These are phyloP conservation scores for Amanita phalloides DNA, from an alignment of 768 basidiomycete species.

Conservation along the genomic window DNA sequence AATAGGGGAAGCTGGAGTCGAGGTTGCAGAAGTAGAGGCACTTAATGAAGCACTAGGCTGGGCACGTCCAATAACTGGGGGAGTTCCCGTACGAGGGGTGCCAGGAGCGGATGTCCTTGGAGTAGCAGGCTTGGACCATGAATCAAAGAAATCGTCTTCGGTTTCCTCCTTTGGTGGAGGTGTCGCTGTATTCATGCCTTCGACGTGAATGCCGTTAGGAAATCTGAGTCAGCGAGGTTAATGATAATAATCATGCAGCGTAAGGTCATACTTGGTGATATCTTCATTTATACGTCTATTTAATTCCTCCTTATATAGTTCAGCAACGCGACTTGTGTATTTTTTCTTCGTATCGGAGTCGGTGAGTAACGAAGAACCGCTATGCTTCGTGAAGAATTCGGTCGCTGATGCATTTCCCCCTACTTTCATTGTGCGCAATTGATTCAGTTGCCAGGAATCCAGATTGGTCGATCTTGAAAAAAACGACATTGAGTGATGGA, in stretches of 20 bases:
- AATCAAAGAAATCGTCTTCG: constrained; percentile 94
- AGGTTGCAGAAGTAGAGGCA: constrained; percentile 17
- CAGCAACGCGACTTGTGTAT: constrained; percentile 76
- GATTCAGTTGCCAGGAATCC: constrained; percentile 85
- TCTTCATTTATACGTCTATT: constrained; percentile 75
- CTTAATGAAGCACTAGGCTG: constrained; percentile 24
- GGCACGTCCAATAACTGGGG: constrained; percentile 50
- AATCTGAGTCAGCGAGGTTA: constrained; percentile 33
- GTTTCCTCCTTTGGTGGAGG: constrained; percentile 30
- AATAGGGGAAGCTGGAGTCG: constrained; percentile 19
- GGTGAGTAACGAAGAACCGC: constrained; percentile 56
- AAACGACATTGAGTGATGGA: constrained; percentile 7
- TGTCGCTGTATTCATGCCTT: constrained; percentile 52
- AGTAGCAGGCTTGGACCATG: constrained; percentile 83
- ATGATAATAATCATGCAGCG: constrained; percentile 5
- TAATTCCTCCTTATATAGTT: constrained; percentile 89
- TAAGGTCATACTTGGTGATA: constrained; percentile 33
- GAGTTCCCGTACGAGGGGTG: constrained; percentile 37
- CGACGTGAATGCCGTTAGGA: constrained; percentile 69
- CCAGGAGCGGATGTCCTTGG: constrained; percentile 42
- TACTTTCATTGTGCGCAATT: constrained; percentile 93
- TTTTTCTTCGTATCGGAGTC: constrained; percentile 81
- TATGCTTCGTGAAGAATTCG: constrained; percentile 87
- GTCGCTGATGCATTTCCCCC: constrained; percentile 83
- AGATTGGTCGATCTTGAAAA: constrained; percentile 80